Evolutionary conservation across 1,284 basidiomycete species (phyloP).

Genomic region (Cryptococcus sp.): DNA sequence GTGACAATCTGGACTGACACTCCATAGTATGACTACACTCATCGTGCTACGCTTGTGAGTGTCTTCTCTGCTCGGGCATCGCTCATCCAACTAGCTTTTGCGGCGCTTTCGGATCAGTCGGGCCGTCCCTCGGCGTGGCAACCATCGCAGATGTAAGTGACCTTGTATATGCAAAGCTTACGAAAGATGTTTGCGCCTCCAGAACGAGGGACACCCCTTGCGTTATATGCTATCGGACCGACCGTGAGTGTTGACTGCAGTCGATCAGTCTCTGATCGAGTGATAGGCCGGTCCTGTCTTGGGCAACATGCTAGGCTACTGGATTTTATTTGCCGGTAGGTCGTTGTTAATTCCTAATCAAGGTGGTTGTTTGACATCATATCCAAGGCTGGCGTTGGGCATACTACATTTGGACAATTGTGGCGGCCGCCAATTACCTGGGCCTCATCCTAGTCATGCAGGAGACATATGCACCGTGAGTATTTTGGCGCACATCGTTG

Average conservation of each 20-base stretch:
- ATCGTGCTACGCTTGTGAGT: conserved; percentile 48
- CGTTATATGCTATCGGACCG: conserved; percentile 49
- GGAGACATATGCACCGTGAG: conserved; percentile 52
- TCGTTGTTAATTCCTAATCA: too few species aligned
- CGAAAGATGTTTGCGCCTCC: conserved; percentile 41
- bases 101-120: conserved; percentile 46
- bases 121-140: conserved; percentile 50
- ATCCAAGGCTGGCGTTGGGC: conserved; percentile 50
- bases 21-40: conserved; percentile 35
- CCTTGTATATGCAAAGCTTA: not conserved
- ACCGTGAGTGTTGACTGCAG: conserved; percentile 30
- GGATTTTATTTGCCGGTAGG: conserved; percentile 30
- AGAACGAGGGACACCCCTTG: conserved; percentile 46
- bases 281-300: conserved; percentile 42
- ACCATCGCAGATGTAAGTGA: conserved; percentile 49
- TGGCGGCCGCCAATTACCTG: conserved; percentile 40
- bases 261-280: not conserved
- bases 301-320: conserved; percentile 50
- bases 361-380: too few species aligned
- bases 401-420: conserved; percentile 46
- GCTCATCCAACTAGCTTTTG: conserved; percentile 30
- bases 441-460: conserved; percentile 35
- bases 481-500: conserved; percentile 5
- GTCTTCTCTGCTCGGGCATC: not conserved
- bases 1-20: not conserved